phyloP scores from a whole-genome alignment of 345 rosid species.

The Murraya paniculata region DNA sequence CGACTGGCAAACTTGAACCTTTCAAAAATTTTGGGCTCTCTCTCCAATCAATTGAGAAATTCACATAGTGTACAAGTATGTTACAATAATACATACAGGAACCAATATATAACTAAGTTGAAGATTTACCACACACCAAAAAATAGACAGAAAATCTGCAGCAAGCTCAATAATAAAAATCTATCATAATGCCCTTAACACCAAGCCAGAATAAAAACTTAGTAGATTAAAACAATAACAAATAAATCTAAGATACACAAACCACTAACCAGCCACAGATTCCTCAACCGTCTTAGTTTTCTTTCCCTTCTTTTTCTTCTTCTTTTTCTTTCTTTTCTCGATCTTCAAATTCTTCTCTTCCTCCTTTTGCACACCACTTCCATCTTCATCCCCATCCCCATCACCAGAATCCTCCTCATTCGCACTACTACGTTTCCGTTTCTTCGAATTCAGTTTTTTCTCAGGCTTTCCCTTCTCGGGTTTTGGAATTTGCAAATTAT shows the following conservation, averaged over 20 bases:
- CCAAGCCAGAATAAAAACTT: neutral
- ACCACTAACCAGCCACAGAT: conserved; percentile 46
- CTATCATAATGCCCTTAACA: neutral
- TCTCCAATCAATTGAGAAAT: neutral
- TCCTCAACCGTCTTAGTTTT: conserved; percentile 32
- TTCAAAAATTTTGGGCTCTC: neutral
- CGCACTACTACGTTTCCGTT: conserved; percentile 32
- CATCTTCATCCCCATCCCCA: conserved; percentile 23
- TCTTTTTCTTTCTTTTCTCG: conserved; percentile 39
- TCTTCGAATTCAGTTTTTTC: conserved; percentile 32
- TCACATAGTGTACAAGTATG: neutral
- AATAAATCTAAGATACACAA: neutral
- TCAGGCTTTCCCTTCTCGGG: conserved; percentile 26
- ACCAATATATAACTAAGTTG: neutral
- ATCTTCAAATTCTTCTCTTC: conserved; percentile 28
- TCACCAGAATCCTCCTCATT: conserved; percentile 28
- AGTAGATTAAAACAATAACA: neutral
- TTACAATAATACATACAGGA: neutral
- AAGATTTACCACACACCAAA: neutral
- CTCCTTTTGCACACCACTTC: conserved; percentile 11
- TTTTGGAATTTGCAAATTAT: conserved; percentile 41
- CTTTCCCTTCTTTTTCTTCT: conserved; percentile 42
- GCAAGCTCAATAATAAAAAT: neutral
- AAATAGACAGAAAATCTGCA: neutral
- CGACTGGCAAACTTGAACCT: neutral